Percentiles rank a stretch among this genome's conserved stretches.
Evolutionary conservation across 148 eudicot species (phyloP).

Genomic region (Rhododendron kiyosumense): DNA sequence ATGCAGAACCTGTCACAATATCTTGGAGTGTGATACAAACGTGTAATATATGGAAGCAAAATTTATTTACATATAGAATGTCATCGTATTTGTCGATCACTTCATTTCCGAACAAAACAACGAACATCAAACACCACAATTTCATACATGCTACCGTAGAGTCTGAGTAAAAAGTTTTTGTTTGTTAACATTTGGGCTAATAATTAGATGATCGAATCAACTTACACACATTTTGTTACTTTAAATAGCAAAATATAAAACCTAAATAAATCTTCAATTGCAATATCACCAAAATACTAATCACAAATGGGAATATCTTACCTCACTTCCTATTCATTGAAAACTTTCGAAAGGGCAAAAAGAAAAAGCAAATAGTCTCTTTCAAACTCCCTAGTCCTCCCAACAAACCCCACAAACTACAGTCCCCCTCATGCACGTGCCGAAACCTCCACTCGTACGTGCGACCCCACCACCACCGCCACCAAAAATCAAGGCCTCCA

Average conservation of each 20-base stretch:
- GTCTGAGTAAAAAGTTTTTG: neutral
- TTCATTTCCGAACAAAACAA: neutral
- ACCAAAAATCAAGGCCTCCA: slow-evolving; percentile 50
- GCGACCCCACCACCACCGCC: slow-evolving; percentile 11
- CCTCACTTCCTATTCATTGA: slow-evolving; percentile 10
- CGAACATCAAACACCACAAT: neutral
- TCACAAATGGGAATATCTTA: slow-evolving; percentile 15
- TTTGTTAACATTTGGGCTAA: neutral
- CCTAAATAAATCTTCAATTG: neutral
- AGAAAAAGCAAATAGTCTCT: slow-evolving; percentile 2
- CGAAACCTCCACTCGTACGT: slow-evolving; percentile 29
- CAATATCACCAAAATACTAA: slow-evolving; percentile 3
- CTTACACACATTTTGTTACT: neutral
- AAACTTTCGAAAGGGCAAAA: neutral
- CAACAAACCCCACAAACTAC: neutral
- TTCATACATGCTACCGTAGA: neutral
- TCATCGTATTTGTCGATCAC: neutral
- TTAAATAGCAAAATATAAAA: neutral
- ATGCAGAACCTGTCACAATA: neutral
- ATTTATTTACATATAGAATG: neutral
- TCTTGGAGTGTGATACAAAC: neutral
- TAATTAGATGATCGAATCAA: neutral
- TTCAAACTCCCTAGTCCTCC: neutral
- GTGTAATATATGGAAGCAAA: neutral
- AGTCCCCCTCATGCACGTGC: slow-evolving; percentile 23